Percentiles rank a stretch among this genome's conserved stretches.
Conservation (phyloP, 129 eudicot species). For the Logfia minima region DNA sequence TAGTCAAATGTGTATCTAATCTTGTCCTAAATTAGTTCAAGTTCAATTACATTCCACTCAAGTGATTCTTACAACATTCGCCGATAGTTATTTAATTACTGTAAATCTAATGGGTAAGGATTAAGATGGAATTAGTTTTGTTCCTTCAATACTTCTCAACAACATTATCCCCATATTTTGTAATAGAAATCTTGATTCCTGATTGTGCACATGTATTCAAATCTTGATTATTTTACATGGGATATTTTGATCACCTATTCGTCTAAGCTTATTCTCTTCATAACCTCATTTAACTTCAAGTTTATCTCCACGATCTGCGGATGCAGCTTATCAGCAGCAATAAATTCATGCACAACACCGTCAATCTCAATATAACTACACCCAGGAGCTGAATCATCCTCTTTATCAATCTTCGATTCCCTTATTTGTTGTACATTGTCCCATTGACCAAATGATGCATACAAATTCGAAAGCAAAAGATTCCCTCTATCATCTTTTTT, state of each 20-base stretch:
- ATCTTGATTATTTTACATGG: neutral
- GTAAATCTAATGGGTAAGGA: constrained; percentile 30
- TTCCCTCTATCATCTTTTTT: constrained; percentile 29
- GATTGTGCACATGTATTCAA: neutral
- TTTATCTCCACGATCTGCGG: constrained; percentile 35
- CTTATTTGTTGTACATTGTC: constrained; percentile 35
- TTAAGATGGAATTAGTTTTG: constrained; percentile 31
- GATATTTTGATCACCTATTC: neutral
- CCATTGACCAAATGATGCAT: constrained; percentile 44
- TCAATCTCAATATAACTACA: constrained; percentile 47
- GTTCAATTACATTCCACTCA: constrained; percentile 14
- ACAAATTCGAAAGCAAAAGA: constrained; percentile 38
- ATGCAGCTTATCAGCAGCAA: constrained; percentile 46
- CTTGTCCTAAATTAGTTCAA: constrained; percentile 29
- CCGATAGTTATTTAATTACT: constrained; percentile 18
- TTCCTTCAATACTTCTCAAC: constrained; percentile 29
- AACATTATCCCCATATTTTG: constrained; percentile 35
- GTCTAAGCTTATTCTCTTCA: constrained; percentile 39
- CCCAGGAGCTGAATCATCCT: constrained; percentile 33
- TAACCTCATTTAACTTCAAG: constrained; percentile 35
- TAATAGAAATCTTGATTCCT: constrained; percentile 15
- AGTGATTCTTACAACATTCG: constrained; percentile 28
- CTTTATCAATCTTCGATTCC: constrained; percentile 22
- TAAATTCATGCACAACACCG: constrained; percentile 40
- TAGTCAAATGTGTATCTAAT: constrained; percentile 34